Evolutionary conservation across 306 rosid species (phyloP), one percentile per base, ranked within the genome.

Genomic region (Elaeagnus macrophylla): DNA sequence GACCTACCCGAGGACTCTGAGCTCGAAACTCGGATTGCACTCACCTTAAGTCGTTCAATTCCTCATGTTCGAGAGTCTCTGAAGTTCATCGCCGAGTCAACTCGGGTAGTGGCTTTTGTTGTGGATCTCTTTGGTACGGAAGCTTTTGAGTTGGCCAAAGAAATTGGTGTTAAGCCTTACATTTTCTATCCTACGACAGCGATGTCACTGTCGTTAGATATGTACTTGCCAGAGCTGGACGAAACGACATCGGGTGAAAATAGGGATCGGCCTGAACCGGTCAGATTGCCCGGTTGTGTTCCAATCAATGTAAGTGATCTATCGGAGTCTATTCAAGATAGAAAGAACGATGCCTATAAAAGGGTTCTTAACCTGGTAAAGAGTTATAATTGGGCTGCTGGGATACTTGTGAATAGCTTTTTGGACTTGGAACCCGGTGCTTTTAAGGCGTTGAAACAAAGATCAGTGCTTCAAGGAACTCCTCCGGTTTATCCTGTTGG

Each of bases 401-500:
- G 72, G 16, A 56, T 72, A n/a, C 13, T 66, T 41, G 12, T 72
- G 0, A 61, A 72, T 12, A 56, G 68, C 19, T 66, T 56, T n/a
- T 5, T 8, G 40, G 66, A 56, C 9, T 32, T 72, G 12, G 61
- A 72, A 47, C 61, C 69, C 1, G 49, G 68, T 12, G 39, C 59
- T 14, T 59, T 66, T 20, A 45, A 44, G 51, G 68, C 60, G 15
- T 51, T 61, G 15, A 44, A 10, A 9, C 54, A 61, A 14, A 41
- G 39, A 19, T 10, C 55, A 36, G 44, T 5, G 12, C 8, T 12
- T 12, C 8, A 45, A 9, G 32, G 48, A 7, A 18, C 46, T 45
- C 71, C 77, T 10, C 62, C 45, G 7, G 42, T 66, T 19, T 72
- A 47, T 47, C 68, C 79, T 0, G 12, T 78, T 7, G 83, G 83